A percentile compares a stretch with the other conserved stretches of the same genome.
These are phyloP conservation scores for Rosa hybrid DNA, from an alignment of 331 rosid genomes.

Conservation along the genomic window DNA sequence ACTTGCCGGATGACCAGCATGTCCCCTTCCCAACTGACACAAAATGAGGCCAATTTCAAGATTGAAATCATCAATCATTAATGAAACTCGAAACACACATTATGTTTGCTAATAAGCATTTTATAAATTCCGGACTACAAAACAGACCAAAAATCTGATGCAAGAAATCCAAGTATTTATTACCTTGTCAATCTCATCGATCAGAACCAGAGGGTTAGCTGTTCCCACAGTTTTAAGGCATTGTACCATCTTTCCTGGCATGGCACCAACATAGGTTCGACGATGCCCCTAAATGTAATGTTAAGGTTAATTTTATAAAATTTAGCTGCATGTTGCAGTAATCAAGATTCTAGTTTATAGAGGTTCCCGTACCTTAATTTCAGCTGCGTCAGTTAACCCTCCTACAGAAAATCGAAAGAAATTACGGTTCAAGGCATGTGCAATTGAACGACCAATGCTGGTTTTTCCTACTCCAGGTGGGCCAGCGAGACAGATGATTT, in stretches of 20 bases:
- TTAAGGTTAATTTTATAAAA: constrained; percentile 25
- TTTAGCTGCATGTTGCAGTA: not conserved
- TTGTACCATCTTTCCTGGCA: constrained; percentile 99
- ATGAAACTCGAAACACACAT: not conserved
- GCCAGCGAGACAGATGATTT: constrained; percentile 96
- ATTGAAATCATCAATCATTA: not conserved
- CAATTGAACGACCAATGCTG: constrained; percentile 99
- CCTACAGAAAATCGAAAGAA: constrained; percentile 97
- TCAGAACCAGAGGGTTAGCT: constrained; percentile 90
- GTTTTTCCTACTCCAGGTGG: constrained; percentile 99
- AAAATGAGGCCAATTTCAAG: not conserved
- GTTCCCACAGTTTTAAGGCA: constrained; percentile 97
- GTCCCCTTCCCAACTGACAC: constrained; percentile 91
- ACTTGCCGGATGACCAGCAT: constrained; percentile 98
- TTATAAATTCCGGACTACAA: not conserved
- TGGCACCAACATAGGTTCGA: constrained; percentile 96
- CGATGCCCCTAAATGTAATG: constrained; percentile 84
- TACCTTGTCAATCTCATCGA: constrained; percentile 99
- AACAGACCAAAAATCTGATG: constrained; percentile 21
- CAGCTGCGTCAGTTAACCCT: constrained; percentile 97
- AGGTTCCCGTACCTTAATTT: constrained; percentile 74
- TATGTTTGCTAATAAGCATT: not conserved
- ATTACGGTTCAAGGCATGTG: constrained; percentile 93
- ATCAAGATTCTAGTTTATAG: not conserved
- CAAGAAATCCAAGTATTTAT: constrained; percentile 24